Evolutionary conservation across 2,329 filamentous ascomycete genomes (phyloP), one percentile per base, ranked within the genome.

Genomic region (Cladophialophora carrionii): DNA sequence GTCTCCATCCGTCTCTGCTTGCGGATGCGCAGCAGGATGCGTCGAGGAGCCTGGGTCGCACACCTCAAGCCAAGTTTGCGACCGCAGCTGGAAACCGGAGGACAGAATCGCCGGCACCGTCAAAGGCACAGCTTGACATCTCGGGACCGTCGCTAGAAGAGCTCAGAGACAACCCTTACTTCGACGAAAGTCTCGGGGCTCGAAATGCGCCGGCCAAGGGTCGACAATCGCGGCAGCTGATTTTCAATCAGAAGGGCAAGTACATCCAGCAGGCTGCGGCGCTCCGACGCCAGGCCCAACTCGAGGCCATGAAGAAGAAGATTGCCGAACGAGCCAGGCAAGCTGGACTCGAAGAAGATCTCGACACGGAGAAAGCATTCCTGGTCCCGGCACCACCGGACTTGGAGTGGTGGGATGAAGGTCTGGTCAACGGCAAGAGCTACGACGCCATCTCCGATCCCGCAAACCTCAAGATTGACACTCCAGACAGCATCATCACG

Each of bases 361-460:
- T 91, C 32, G 89, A 96, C 67, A 87, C 90, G 56, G 94, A 99
- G 76, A 96, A 94, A 76, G 90, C 92, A 34, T 98, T 94, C 75
- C 79, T 95, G 3, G 87, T 97, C 5, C 89, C 94, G 68, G 83
- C 85, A 34, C 95, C 95, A 9, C 95, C 95, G 3, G 89, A 89
- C 7, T 85, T 98, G 49, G 95, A 99, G 77, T 99, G 95, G 95
- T 98, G 94, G 91, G 95, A 99, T 72, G 93, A 98, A 79, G 91
- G 88, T 2, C 80, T 98, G 20, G 83, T 96, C 17, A 84, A 90
- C 58, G 91, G 89, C 49, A 84, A 85, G 49, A 88, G 85, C 62
- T 97, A 98, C 78, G 84, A 88, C 64, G 83, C 84, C 66, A 85
- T 95, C 64, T 85, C 89, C 29, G 80, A 89, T 64, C 80, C 85